Evolutionary conservation across 116 monocot species (phyloP).

Genomic region (Dioscorea cayenensis): DNA sequence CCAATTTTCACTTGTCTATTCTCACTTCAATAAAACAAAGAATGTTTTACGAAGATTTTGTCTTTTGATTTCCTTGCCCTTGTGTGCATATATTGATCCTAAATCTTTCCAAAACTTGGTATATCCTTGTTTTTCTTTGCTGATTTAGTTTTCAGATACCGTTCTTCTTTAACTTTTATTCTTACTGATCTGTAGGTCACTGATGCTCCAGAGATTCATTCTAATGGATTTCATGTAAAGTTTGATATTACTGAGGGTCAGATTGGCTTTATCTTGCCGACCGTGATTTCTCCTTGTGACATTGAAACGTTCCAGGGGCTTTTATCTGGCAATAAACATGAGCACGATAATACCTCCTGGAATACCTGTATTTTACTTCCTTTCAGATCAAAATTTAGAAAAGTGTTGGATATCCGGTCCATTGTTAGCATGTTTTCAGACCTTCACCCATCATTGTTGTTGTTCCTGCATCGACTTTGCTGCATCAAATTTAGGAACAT

Average conservation of each 20-base stretch:
- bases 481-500: slow-evolving; percentile 83
- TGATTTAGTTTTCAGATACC: neutral
- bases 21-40: no score
- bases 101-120: no score
- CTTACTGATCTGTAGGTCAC: slow-evolving; percentile 53
- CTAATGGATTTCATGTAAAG: slow-evolving; percentile 98
- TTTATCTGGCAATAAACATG: slow-evolving; percentile 37
- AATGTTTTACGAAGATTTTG: no score
- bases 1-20: no score
- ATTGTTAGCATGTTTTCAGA: slow-evolving; percentile 85
- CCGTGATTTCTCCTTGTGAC: slow-evolving; percentile 62
- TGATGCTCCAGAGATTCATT: slow-evolving; percentile 99
- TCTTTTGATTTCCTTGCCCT: no score
- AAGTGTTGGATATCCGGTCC: slow-evolving; percentile 33
- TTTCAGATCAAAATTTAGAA: slow-evolving; percentile 53
- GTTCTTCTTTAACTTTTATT: neutral
- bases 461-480: slow-evolving; percentile 79
- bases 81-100: no score
- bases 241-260: slow-evolving; percentile 92
- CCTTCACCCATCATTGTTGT: slow-evolving; percentile 89
- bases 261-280: slow-evolving; percentile 97
- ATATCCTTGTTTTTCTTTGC: neutral
- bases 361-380: slow-evolving; percentile 89
- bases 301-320: slow-evolving; percentile 26
- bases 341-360: slow-evolving; percentile 35